phyloP scores from a whole-genome alignment of 352 stramenopile species.

The Phytophthora cajani region DNA sequence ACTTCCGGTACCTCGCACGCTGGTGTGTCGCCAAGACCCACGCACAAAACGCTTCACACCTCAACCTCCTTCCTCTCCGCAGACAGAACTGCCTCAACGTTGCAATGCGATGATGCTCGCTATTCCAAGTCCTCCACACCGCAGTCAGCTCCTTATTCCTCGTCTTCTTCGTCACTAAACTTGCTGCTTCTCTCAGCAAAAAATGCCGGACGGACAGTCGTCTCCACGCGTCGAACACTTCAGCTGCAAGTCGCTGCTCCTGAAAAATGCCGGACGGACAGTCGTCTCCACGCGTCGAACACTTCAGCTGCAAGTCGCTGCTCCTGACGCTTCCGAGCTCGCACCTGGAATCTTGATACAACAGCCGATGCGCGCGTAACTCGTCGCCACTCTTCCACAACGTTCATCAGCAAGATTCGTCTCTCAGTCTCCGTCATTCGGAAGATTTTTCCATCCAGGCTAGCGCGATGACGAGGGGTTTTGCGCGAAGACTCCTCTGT shows the following conservation, averaged over 20 bases:
- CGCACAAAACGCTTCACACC: constrained; percentile 18
- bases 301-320: constrained; percentile 5
- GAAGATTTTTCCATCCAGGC: not conserved
- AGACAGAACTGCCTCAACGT: constrained; percentile 13
- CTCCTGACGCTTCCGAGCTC: constrained; percentile 20
- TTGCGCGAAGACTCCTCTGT: not conserved
- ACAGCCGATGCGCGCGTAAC: not conserved
- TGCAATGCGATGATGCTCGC: not conserved
- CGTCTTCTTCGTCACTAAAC: constrained; percentile 6
- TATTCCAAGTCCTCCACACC: constrained; percentile 24
- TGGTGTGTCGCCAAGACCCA: constrained; percentile 18
- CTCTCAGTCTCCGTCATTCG: constrained; percentile 15
- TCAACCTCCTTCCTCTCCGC: constrained; percentile 3
- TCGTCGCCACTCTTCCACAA: constrained; percentile 18
- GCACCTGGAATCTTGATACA: constrained; percentile 17
- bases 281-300: constrained; percentile 20
- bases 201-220: not conserved
- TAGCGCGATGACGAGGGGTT: not conserved
- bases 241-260: constrained; percentile 8
- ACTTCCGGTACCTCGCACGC: constrained; percentile 11
- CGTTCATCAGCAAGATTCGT: constrained; percentile 6
- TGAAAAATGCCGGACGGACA: not conserved
- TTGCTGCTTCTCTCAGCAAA: not conserved
- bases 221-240: constrained; percentile 22
- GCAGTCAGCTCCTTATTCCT: not conserved